These are phyloP conservation scores for Colletotrichum liriopes DNA, from an alignment of 2,329 filamentous ascomycete genomes.

Conservation along the genomic window DNA sequence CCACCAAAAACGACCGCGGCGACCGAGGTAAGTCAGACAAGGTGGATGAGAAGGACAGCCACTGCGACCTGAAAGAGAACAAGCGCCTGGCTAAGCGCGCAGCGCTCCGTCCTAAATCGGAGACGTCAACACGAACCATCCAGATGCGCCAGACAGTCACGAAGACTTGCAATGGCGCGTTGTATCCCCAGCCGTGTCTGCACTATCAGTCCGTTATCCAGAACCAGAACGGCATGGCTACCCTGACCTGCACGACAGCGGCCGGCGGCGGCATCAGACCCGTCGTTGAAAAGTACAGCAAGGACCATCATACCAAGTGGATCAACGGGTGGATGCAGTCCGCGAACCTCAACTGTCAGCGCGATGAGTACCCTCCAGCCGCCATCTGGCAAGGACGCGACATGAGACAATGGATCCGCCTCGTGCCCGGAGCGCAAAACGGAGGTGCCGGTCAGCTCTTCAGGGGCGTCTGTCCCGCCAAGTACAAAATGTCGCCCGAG, in stretches of 20 bases:
- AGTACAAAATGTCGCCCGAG: slow-evolving; percentile 11
- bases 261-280: neutral
- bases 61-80: too few relatives aligned
- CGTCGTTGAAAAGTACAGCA: slow-evolving; percentile 16
- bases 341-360: slow-evolving; percentile 17
- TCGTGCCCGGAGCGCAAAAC: slow-evolving; percentile 36
- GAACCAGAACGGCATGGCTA: too few relatives aligned
- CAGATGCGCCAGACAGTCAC: too few relatives aligned
- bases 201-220: too few relatives aligned
- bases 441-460: slow-evolving; percentile 36
- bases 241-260: slow-evolving; percentile 17
- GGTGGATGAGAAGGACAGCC: too few relatives aligned
- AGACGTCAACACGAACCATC: too few relatives aligned
- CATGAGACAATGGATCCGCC: slow-evolving; percentile 34
- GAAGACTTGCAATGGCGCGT: too few relatives aligned
- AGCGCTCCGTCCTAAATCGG: too few relatives aligned
- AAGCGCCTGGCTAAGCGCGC: too few relatives aligned
- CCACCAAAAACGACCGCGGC: neutral
- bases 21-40: too few relatives aligned
- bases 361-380: slow-evolving; percentile 37
- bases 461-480: slow-evolving; percentile 25
- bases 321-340: slow-evolving; percentile 34
- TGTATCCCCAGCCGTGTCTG: too few relatives aligned
- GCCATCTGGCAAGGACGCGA: slow-evolving; percentile 34
- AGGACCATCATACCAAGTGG: slow-evolving; percentile 28